Evolutionary conservation across 2,329 filamentous ascomycete species (phyloP).

Genomic region (Eurotiales sp.): DNA sequence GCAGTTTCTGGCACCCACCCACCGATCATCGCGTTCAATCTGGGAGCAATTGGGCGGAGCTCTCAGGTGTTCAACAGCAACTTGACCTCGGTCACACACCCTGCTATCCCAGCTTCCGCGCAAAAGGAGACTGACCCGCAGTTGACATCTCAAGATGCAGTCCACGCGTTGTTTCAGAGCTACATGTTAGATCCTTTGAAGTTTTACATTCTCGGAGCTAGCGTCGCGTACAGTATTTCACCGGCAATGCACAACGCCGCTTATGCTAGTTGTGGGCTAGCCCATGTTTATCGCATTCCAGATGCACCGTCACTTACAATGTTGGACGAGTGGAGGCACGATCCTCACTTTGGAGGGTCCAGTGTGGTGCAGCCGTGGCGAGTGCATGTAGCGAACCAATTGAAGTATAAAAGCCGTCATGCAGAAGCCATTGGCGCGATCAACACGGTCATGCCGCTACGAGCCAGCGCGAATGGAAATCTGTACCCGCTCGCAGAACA

Average conservation of each 20-base stretch:
- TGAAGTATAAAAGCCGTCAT: slow-evolving; percentile 38
- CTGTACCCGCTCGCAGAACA: slow-evolving; percentile 37
- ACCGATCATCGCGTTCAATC: slow-evolving; percentile 39
- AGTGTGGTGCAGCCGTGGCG: slow-evolving; percentile 45
- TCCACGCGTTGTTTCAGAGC: slow-evolving; percentile 38
- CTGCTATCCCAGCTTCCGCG: slow-evolving; percentile 26
- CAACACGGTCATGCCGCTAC: slow-evolving; percentile 44
- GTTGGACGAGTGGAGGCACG: slow-evolving; percentile 34
- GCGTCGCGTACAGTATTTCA: slow-evolving; percentile 40
- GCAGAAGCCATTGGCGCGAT: slow-evolving; percentile 45
- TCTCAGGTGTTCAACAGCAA: slow-evolving; percentile 43
- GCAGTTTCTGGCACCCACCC: slow-evolving; percentile 28
- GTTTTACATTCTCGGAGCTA: slow-evolving; percentile 41
- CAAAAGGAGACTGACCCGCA: slow-evolving; percentile 28
- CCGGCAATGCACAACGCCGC: slow-evolving; percentile 44
- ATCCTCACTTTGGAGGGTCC: slow-evolving; percentile 39
- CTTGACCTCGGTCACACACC: slow-evolving; percentile 40
- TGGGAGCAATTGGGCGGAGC: slow-evolving; percentile 38
- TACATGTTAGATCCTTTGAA: slow-evolving; percentile 40
- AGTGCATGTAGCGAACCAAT: slow-evolving; percentile 35
- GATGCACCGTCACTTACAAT: slow-evolving; percentile 34
- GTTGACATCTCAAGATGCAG: slow-evolving; percentile 36
- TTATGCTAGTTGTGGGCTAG: slow-evolving; percentile 36
- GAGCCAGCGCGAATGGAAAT: slow-evolving; percentile 31
- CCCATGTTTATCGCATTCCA: slow-evolving; percentile 37